These are phyloP conservation scores for Babesia bigemina DNA, from an alignment of 169 alveolate genomes.

Conservation along the genomic window DNA sequence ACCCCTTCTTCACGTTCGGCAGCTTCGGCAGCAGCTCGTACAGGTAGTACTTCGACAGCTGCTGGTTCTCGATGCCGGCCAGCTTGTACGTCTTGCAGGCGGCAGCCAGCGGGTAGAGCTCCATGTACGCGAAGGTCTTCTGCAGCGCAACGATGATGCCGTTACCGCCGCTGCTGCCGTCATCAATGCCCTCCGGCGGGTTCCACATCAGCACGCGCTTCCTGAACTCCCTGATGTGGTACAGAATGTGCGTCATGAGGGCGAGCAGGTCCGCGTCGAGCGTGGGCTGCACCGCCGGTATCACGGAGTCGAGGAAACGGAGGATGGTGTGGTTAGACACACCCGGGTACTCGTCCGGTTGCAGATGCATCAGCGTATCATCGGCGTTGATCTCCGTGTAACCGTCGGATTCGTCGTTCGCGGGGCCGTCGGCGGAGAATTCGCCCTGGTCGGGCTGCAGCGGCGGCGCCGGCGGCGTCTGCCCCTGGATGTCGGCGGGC, in stretches of 20 bases:
- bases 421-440: not conserved
- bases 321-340: constrained; percentile 24
- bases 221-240: constrained; percentile 82
- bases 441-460: too few relatives aligned
- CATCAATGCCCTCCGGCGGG: constrained; percentile 39
- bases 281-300: constrained; percentile 75
- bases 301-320: constrained; percentile 65
- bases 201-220: constrained; percentile 74
- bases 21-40: constrained; percentile 56
- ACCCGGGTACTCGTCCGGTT: constrained; percentile 15
- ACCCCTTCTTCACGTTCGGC: constrained; percentile 25
- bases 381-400: constrained; percentile 28
- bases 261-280: constrained; percentile 74
- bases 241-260: constrained; percentile 72
- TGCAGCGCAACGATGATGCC: constrained; percentile 81
- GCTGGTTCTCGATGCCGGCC: constrained; percentile 39
- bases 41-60: constrained; percentile 56
- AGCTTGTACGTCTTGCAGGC: constrained; percentile 67
- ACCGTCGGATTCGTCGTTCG: constrained; percentile 27
- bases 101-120: constrained; percentile 83
- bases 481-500: constrained; percentile 9
- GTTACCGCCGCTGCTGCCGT: constrained; percentile 52
- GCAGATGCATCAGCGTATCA: constrained; percentile 19
- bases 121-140: constrained; percentile 84
- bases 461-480: constrained; percentile 4